phyloP scores from a whole-genome alignment of 768 basidiomycete genomes.

The Coprinopsis sp. region DNA sequence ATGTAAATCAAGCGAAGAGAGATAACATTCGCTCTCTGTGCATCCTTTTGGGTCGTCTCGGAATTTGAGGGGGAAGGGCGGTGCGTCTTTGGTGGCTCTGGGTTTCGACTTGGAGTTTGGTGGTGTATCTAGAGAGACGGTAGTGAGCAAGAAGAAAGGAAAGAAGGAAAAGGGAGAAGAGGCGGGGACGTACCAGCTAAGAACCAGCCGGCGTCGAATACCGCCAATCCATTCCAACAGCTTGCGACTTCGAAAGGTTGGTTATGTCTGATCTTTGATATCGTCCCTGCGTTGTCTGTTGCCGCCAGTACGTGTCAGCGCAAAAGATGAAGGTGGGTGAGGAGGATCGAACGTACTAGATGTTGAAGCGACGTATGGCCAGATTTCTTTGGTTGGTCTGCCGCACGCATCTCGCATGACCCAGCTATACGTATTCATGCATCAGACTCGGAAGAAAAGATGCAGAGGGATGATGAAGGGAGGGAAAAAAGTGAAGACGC shows the following conservation, averaged over 20 bases:
- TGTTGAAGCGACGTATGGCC: not conserved
- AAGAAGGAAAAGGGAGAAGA: not conserved
- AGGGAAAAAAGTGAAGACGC: too few relatives aligned
- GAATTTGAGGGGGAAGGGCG: not conserved
- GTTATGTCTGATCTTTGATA: not conserved
- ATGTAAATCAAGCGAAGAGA: not conserved
- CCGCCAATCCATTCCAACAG: slow-evolving; percentile 1
- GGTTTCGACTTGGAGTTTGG: not conserved
- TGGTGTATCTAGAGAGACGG: too few relatives aligned
- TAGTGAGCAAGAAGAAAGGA: too few relatives aligned
- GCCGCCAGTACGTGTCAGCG: too few relatives aligned
- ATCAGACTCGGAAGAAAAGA: not conserved
- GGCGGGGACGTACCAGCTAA: not conserved
- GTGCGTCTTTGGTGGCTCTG: not conserved
- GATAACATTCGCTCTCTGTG: not conserved
- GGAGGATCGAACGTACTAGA: not conserved
- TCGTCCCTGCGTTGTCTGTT: too few relatives aligned
- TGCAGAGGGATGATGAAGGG: not conserved
- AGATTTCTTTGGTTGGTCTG: not conserved
- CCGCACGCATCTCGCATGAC: slow-evolving; percentile 3
- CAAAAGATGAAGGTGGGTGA: too few relatives aligned
- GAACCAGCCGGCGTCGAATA: slow-evolving; percentile 2
- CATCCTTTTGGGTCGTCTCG: not conserved
- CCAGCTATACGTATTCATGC: not conserved
- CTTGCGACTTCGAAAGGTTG: not conserved